phyloP scores from a whole-genome alignment of 2,329 filamentous ascomycete species.

The Penicillium sp. region DNA sequence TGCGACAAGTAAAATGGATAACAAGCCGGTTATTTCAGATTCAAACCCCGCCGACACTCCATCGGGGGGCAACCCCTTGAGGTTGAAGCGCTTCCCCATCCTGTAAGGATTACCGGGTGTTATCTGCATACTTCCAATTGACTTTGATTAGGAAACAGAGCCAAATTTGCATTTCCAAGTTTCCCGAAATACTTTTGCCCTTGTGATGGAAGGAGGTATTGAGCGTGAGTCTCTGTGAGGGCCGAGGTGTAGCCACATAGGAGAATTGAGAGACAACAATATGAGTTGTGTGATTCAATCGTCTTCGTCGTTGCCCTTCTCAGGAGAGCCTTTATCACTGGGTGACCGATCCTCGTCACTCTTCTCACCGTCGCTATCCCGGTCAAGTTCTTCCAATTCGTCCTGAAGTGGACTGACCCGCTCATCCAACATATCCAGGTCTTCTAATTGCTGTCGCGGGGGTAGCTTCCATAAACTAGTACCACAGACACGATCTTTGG shows the following conservation, averaged over 20 bases:
- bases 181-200: no score
- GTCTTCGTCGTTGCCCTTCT: slow-evolving; percentile 21
- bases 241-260: not conserved
- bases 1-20: not conserved
- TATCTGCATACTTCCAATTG: not conserved
- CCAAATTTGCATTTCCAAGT: no score
- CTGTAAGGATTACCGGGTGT: not conserved
- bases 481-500: slow-evolving; percentile 85
- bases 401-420: slow-evolving; percentile 82
- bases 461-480: slow-evolving; percentile 94
- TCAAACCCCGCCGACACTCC: not conserved
- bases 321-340: slow-evolving; percentile 28
- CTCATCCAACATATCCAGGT: slow-evolving; percentile 84
- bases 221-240: not conserved
- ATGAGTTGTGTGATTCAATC: slow-evolving; percentile 27
- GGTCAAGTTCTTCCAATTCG: slow-evolving; percentile 53
- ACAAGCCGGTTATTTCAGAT: not conserved
- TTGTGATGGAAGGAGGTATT: not conserved
- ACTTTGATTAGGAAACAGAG: not conserved
- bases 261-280: not conserved
- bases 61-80: not conserved
- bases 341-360: slow-evolving; percentile 16
- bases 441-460: slow-evolving; percentile 78
- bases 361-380: slow-evolving; percentile 29
- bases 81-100: not conserved